These are phyloP conservation scores for Myriangium duriaei DNA, from an alignment of 2,329 filamentous ascomycete species.

Conservation along the genomic window DNA sequence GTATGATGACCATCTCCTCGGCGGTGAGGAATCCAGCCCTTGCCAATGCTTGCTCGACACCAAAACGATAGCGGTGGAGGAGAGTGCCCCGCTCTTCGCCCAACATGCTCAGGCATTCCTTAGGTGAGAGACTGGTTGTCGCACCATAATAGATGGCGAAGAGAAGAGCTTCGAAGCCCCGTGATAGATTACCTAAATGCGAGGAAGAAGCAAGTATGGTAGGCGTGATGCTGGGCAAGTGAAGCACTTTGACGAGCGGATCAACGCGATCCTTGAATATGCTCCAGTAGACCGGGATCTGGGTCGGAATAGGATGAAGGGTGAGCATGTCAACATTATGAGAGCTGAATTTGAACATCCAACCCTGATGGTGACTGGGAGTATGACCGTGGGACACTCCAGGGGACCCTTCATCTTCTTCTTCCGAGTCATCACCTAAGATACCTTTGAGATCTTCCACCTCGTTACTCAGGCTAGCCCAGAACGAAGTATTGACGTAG, in stretches of 20 bases:
- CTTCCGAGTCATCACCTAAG: constrained; percentile 47
- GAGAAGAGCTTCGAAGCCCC: constrained; percentile 44
- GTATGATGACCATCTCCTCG: constrained; percentile 48
- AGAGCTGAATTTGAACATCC: constrained; percentile 61
- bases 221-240: constrained; percentile 53
- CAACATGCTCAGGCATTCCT: constrained; percentile 36
- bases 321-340: constrained; percentile 52
- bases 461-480: constrained; percentile 65
- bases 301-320: constrained; percentile 53
- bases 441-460: constrained; percentile 51
- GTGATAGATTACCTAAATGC: constrained; percentile 46
- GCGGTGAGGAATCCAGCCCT: constrained; percentile 50
- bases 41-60: constrained; percentile 50
- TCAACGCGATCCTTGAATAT: constrained; percentile 63
- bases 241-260: constrained; percentile 57
- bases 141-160: constrained; percentile 52
- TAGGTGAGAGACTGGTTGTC: constrained; percentile 37
- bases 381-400: constrained; percentile 25
- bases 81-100: constrained; percentile 39
- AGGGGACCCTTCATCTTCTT: constrained; percentile 44
- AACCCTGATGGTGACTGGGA: constrained; percentile 52
- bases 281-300: constrained; percentile 56
- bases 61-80: constrained; percentile 48
- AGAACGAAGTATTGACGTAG: constrained; percentile 67
- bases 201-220: constrained; percentile 49